These are phyloP conservation scores for Neonectria punicea DNA, from an alignment of 2,329 filamentous ascomycete genomes.

Conservation along the genomic window DNA sequence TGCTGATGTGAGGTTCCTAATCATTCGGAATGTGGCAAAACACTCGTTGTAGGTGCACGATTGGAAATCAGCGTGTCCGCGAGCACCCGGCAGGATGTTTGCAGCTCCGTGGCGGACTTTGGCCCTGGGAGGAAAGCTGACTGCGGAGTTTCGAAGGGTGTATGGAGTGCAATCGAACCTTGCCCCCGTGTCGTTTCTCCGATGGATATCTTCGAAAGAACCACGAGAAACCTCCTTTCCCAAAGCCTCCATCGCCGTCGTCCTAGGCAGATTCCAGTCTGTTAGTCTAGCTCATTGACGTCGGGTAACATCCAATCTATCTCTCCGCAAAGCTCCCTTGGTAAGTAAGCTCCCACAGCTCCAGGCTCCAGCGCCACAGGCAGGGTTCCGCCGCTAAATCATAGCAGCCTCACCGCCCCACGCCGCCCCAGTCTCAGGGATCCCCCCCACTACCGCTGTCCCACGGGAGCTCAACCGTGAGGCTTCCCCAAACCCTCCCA, in stretches of 20 bases:
- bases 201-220: background rate
- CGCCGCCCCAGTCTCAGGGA: constrained; percentile 19
- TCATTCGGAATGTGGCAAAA: background rate
- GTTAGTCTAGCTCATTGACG: background rate
- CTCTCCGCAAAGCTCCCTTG: background rate
- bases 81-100: background rate
- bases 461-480: constrained; percentile 19
- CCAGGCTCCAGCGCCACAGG: constrained; percentile 37
- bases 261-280: constrained; percentile 8
- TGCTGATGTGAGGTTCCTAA: background rate
- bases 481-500: constrained; percentile 18
- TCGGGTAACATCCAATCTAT: background rate
- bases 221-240: background rate
- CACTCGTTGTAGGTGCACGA: background rate
- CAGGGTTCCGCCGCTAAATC: constrained; percentile 32
- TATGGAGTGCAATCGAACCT: background rate
- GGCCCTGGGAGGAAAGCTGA: background rate
- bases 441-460: constrained; percentile 19
- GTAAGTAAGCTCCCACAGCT: constrained; percentile 1
- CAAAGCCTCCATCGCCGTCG: background rate
- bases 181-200: background rate
- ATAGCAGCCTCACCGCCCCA: constrained; percentile 42
- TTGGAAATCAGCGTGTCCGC: constrained; percentile 19
- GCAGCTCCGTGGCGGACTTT: constrained; percentile 24
- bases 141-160: constrained; percentile 24